A percentile compares a stretch with the other conserved stretches of the same genome.
Conservation (phyloP, 768 basidiomycete species). For the Lactarius sanguifluus region DNA sequence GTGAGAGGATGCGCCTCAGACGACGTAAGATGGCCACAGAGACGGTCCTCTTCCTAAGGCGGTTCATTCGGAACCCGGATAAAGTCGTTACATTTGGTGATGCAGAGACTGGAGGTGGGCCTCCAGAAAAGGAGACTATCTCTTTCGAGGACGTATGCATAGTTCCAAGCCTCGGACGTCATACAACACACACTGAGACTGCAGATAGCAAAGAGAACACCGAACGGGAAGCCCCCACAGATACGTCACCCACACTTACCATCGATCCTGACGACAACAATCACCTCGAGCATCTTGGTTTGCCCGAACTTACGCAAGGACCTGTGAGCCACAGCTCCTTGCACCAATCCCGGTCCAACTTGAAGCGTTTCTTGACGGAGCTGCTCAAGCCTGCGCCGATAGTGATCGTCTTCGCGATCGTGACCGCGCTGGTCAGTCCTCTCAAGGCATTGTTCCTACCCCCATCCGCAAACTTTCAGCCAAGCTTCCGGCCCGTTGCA, state of each 20-base stretch:
- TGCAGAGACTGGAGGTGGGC: neutral
- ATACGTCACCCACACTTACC: constrained; percentile 12
- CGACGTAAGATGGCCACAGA: constrained; percentile 32
- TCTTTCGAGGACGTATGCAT: neutral
- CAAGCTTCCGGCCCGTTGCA: constrained; percentile 38
- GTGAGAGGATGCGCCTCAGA: constrained; percentile 44
- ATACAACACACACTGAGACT: neutral
- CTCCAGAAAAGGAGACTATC: neutral
- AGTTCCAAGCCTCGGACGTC: neutral
- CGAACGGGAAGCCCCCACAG: neutral
- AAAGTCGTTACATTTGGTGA: neutral
- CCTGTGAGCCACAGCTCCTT: neutral
- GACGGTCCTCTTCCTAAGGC: neutral
- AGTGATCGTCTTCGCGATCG: constrained; percentile 53
- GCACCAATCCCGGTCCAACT: neutral
- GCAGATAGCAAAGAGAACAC: neutral
- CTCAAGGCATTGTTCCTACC: constrained; percentile 62
- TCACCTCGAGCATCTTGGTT: neutral
- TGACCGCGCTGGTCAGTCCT: constrained; percentile 53
- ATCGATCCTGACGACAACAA: constrained; percentile 4
- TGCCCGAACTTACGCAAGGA: neutral
- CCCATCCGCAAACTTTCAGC: constrained; percentile 44
- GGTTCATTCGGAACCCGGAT: neutral
- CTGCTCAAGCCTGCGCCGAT: constrained; percentile 51
- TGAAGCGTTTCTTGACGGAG: constrained; percentile 3